Conservation (phyloP, 768 basidiomycete genomes). For the Lentinula guzmanii region DNA sequence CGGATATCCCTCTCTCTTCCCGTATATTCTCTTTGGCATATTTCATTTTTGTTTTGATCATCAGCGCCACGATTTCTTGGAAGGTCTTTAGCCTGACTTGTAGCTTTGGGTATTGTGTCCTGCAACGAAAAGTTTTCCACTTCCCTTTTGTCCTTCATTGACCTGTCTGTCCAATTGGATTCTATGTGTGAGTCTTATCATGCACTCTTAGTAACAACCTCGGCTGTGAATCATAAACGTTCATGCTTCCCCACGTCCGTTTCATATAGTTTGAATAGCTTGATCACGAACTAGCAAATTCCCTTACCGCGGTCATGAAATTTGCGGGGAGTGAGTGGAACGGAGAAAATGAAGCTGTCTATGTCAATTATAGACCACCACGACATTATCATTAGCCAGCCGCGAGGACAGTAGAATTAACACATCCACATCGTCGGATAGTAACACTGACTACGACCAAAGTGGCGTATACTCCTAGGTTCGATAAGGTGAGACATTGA, state of each 20-base stretch:
- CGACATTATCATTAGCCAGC: background rate
- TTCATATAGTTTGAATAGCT: background rate
- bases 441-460: too few relatives aligned
- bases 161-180: too few relatives aligned
- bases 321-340: background rate
- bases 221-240: too few relatives aligned
- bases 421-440: too few relatives aligned
- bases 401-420: background rate
- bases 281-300: background rate
- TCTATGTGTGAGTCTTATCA: too few relatives aligned
- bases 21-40: background rate
- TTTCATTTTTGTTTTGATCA: background rate
- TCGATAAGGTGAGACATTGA: too few relatives aligned
- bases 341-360: background rate
- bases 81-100: background rate
- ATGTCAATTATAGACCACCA: background rate
- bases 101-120: background rate
- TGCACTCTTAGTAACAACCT: too few relatives aligned
- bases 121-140: too few relatives aligned
- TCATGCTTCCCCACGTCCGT: too few relatives aligned
- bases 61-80: background rate
- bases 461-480: too few relatives aligned
- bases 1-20: background rate
- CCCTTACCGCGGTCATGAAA: background rate
- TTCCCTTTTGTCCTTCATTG: background rate